These are phyloP conservation scores for Hypoxylon sp. DNA, from an alignment of 2,329 filamentous ascomycete species.

Conservation along the genomic window DNA sequence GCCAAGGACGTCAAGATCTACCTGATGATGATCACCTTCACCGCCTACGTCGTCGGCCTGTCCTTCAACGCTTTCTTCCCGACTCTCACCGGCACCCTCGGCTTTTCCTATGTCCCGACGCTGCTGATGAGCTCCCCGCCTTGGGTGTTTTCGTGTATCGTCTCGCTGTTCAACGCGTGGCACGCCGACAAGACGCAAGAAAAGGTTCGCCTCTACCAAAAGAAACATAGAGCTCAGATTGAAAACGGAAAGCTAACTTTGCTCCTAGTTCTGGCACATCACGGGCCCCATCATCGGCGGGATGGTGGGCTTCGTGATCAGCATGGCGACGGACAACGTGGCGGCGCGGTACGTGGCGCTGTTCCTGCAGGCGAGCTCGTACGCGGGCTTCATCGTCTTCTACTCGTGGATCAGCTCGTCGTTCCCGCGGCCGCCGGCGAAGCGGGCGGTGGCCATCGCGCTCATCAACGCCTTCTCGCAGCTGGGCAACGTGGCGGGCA, in stretches of 20 bases:
- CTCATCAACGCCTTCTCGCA: conserved; percentile 67
- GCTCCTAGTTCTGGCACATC: conserved; percentile 63
- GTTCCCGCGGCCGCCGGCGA: conserved; percentile 65
- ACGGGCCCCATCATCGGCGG: conserved; percentile 60
- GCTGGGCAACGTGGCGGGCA: conserved; percentile 66
- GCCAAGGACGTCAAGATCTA: conserved; percentile 69
- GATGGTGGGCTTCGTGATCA: conserved; percentile 65
- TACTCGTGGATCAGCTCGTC: conserved; percentile 66
- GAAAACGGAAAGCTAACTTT: conserved; percentile 9
- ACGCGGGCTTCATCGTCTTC: conserved; percentile 66
- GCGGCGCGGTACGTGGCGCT: conserved; percentile 67
- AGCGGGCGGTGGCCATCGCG: conserved; percentile 67
- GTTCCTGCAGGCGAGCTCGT: conserved; percentile 65
- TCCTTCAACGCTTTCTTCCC: conserved; percentile 68
- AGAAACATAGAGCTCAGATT: not conserved
- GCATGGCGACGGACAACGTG: conserved; percentile 63
- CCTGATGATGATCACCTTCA: conserved; percentile 68
- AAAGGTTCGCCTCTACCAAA: conserved; percentile 49
- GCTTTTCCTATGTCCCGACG: conserved; percentile 60
- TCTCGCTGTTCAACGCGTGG: conserved; percentile 64
- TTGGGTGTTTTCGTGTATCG: conserved; percentile 65
- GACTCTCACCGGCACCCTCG: conserved; percentile 60
- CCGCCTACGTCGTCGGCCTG: conserved; percentile 65
- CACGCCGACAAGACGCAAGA: conserved; percentile 64
- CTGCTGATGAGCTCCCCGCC: conserved; percentile 65